Base-by-base conservation (phyloP, 257 asterid genomes). In the Euphrasia confusa region DNA sequence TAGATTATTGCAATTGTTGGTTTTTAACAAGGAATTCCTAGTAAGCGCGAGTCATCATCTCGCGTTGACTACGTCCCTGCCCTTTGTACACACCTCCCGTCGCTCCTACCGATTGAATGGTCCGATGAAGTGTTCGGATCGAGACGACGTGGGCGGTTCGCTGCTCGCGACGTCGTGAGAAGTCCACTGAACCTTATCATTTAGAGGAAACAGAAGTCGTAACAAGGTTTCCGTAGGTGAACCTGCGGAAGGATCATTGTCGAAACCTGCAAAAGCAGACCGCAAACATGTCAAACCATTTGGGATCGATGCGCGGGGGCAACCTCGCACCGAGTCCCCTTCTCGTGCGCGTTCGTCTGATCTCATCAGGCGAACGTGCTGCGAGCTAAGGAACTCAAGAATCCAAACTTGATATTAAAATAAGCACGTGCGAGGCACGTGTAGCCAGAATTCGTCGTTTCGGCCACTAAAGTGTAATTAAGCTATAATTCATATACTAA, bases 191-290 rank as follows among this genome's bases (percentile, higher is more conserved):
- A 75, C 73, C 76, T 77, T 77, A 69, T 77, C 76, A 77, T 73
- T 77, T 77, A 77, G 79, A 69, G 79, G 69, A 73, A 77, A 67
- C 74, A 73, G 78, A 81, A 73, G 74, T 69, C 76, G 76, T 74
- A 50, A 50, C 27, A 50, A 50, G 55, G 55, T 50, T 50, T 50
- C 55, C 26, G 27, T 50, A 50, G 55, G 27, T 50, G 27, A 50
- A 50, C 55, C 26, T 50, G 55, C 55, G 27, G 55, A n/a, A 40
- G 48, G 48, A 40, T 40, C 48, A 40, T 40, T 40, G 48, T 40
- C 48, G 13, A 40, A 40, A 9, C 13, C 48, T 40, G 48, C 48
- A 11, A 11, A 11, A 40, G n/a, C 48, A 33, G 39, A 33, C 39
- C 7, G 39, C 0, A 9, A 33, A 33, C 39, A 5, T 33, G 39